Evolutionary conservation across 257 asterid species (phyloP).

Genomic region (Ocimum tenuiflorum): DNA sequence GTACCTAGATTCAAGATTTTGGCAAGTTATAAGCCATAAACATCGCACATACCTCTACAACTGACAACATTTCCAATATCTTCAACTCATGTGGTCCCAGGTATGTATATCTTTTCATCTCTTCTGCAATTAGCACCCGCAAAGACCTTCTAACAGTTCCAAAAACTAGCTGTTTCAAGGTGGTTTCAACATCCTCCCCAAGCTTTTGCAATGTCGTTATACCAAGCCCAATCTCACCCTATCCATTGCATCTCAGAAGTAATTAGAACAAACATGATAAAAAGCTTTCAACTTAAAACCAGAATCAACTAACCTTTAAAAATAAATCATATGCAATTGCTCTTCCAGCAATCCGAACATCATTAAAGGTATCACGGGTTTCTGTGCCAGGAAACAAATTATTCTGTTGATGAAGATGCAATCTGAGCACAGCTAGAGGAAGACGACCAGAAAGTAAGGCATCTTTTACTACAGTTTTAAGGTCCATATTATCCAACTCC

Average conservation of each 20-base stretch:
- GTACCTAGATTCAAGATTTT: constrained; percentile 9
- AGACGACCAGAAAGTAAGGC: constrained; percentile 91
- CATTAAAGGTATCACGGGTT: constrained; percentile 67
- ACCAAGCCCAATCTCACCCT: constrained; percentile 94
- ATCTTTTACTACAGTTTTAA: constrained; percentile 75
- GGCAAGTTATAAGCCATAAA: constrained; percentile 20
- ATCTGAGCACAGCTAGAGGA: constrained; percentile 90
- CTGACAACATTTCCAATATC: constrained; percentile 67
- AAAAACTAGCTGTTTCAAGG: constrained; percentile 71
- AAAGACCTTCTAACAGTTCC: constrained; percentile 90
- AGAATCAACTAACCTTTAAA: constrained; percentile 57
- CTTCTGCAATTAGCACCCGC: constrained; percentile 69
- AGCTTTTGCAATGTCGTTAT: constrained; percentile 85
- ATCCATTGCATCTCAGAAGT: constrained; percentile 22
- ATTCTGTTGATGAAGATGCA: constrained; percentile 70
- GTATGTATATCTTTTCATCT: constrained; percentile 58
- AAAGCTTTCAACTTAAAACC: constrained; percentile 5
- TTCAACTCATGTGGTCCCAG: constrained; percentile 72
- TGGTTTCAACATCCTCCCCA: constrained; percentile 82
- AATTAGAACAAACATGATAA: constrained; percentile 21
- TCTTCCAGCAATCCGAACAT: constrained; percentile 82
- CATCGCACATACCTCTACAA: constrained; percentile 67
- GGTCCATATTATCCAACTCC: constrained; percentile 75
- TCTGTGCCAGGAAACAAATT: constrained; percentile 50
- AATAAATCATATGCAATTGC: constrained; percentile 82